These are phyloP conservation scores for Coemansia sp. DNA, from an alignment of 192 early-diverging fungal genomes.

Conservation along the genomic window DNA sequence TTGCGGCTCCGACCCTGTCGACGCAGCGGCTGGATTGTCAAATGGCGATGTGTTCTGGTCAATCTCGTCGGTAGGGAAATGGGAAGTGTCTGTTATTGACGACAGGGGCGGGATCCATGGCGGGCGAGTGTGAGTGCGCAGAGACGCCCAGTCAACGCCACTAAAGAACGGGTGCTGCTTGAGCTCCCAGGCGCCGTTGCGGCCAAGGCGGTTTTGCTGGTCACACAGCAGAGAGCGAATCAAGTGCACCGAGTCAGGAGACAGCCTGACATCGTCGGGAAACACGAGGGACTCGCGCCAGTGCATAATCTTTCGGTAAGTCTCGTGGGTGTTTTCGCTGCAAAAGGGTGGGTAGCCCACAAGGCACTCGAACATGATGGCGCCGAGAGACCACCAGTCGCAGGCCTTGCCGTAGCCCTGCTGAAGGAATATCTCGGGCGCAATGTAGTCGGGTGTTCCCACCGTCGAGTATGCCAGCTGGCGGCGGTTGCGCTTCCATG, in stretches of 20 bases:
- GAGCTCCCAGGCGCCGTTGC: conserved; percentile 79
- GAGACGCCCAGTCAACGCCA: conserved; percentile 84
- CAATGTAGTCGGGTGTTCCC: conserved; percentile 97
- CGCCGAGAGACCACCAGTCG: conserved; percentile 99
- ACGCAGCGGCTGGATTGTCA: conserved; percentile 16
- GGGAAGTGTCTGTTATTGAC: conserved; percentile 95
- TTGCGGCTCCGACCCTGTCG: conserved; percentile 52
- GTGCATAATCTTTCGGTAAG: conserved; percentile 97
- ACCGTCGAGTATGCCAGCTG: conserved; percentile 96
- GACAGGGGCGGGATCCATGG: conserved; percentile 88
- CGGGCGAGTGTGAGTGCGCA: conserved; percentile 73
- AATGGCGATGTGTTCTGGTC: conserved; percentile 64
- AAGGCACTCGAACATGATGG: conserved; percentile 99
- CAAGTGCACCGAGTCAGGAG: conserved; percentile 86
- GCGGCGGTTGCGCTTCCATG: conserved; percentile 97
- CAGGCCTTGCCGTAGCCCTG: conserved; percentile 96
- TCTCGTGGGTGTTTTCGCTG: conserved; percentile 90
- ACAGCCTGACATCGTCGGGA: conserved; percentile 90
- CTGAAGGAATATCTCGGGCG: conserved; percentile 92
- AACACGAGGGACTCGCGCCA: conserved; percentile 89
- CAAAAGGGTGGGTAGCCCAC: conserved; percentile 98
- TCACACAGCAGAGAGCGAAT: conserved; percentile 87
- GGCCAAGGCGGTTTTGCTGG: conserved; percentile 78
- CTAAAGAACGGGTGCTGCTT: conserved; percentile 92
- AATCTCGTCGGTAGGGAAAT: conserved; percentile 95